Base-by-base conservation (phyloP, 768 basidiomycete species). In the Trametes maxima region DNA sequence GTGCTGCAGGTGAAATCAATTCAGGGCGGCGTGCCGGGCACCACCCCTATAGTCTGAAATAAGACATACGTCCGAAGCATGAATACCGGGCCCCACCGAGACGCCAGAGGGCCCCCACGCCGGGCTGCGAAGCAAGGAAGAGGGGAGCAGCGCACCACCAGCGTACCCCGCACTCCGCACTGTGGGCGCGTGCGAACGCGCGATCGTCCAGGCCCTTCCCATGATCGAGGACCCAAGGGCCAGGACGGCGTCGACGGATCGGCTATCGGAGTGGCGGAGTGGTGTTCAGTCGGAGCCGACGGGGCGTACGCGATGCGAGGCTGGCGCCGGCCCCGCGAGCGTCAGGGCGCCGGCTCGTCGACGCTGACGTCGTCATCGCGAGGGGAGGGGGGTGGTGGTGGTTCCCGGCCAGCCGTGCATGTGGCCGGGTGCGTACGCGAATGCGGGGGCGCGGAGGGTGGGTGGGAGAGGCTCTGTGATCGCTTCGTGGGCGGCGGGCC, bases 241-340 rank as follows among this genome's bases (percentile, higher is more conserved):
- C n/a, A 42, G 57, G 47, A 19, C 37, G 57, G 24, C 40, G 57
- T 58, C 48, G 25, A 58, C 28, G 40, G 40, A 44, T 58, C 57
- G 57, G 57, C 48, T 58, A 44, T 21, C 57, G 57, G 57, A 58
- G 57, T 58, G 51, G 57, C 57, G 57, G 57, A 58, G 57, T 45
- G 49, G 24, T 19, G 57, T 58, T 58, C 28, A 58, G 57, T 58
- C 57, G 57, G 57, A 58, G 57, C 57, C 57, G 57, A 58, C 48
- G 33, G 19, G 14, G 13, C 36, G 35, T 50, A 17, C n/a, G n/a
- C n/a, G n/a, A n/a, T n/a, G n/a, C 49, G 33, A 28, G 33, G 6
- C 25, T 24, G 22, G 10, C 24, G 46, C 25, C 47, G 21, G 46
- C 47, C 47, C 14, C 47, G 19, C 47, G 47, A 24, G 19, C 21